Evolutionary conservation across 805 yeast genomes (phyloP).

Genomic region (Alloascoidea africana): DNA sequence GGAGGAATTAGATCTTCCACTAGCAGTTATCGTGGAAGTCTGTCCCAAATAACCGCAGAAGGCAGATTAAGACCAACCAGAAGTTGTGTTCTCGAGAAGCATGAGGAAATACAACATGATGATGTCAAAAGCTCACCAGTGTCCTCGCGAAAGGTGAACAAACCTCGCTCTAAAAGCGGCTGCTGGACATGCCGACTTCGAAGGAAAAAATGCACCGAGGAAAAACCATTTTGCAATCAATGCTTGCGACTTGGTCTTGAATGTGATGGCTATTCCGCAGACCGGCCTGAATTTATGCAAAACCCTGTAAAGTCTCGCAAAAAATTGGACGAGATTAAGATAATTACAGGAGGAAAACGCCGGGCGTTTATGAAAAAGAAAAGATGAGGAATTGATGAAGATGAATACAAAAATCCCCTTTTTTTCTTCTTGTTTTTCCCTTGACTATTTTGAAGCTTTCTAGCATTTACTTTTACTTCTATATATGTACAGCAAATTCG

Average conservation of each 20-base stretch:
- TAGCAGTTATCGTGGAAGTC: background rate
- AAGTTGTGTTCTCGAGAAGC: no score
- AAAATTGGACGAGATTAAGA: slow-evolving; percentile 35
- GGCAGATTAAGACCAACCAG: no score
- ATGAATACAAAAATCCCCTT: no score
- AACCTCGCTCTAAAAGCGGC: slow-evolving; percentile 35
- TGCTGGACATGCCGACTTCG: slow-evolving; percentile 73
- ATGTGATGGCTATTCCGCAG: slow-evolving; percentile 40
- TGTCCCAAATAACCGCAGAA: background rate
- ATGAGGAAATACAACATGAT: no score
- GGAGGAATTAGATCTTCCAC: slow-evolving; percentile 4
- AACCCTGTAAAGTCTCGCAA: slow-evolving; percentile 19
- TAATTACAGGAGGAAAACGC: slow-evolving; percentile 17
- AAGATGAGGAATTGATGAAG: no score
- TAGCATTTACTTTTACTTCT: no score
- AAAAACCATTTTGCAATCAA: slow-evolving; percentile 41
- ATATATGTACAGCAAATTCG: no score
- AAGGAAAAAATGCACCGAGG: slow-evolving; percentile 59
- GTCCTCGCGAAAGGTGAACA: background rate
- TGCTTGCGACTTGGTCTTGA: slow-evolving; percentile 38
- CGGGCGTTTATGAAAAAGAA: slow-evolving; percentile 14
- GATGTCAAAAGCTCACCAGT: slow-evolving; percentile 3
- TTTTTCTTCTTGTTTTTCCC: no score
- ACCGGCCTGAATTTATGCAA: slow-evolving; percentile 39
- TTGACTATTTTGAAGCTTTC: no score